phyloP scores from a whole-genome alignment of 306 rosid species.

The Gillenia trifoliata region DNA sequence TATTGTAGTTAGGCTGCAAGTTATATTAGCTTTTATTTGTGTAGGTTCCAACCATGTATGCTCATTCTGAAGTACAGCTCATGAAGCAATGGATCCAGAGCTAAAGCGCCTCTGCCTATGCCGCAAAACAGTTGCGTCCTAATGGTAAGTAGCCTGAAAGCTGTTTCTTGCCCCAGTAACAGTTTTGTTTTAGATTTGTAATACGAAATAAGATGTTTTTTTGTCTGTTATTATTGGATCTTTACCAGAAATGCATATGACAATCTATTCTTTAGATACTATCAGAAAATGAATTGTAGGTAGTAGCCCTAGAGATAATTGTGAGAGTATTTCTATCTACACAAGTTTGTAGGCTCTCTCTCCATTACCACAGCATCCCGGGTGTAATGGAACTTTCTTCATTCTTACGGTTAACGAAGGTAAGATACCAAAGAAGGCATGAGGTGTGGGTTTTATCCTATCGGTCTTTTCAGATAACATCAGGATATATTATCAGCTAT shows the following conservation, averaged over 20 bases:
- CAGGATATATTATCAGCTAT: not conserved
- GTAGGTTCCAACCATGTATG: conserved; percentile 90
- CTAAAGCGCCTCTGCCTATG: conserved; percentile 68
- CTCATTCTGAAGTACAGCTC: conserved; percentile 83
- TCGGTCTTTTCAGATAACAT: not conserved
- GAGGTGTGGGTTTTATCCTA: no score
- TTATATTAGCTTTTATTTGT: conserved; percentile 22
- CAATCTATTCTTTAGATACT: not conserved
- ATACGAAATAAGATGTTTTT: not conserved
- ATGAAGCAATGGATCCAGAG: conserved; percentile 73
- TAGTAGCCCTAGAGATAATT: not conserved
- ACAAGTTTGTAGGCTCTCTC: not conserved
- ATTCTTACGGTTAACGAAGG: not conserved
- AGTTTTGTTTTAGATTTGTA: not conserved
- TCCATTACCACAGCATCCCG: not conserved
- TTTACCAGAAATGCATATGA: not conserved
- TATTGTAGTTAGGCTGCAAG: conserved; percentile 4
- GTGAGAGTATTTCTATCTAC: not conserved
- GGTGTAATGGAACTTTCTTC: not conserved
- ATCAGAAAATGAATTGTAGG: not conserved
- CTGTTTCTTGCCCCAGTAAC: not conserved
- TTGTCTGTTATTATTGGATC: not conserved
- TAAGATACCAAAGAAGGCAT: not conserved
- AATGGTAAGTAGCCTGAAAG: conserved; percentile 57
- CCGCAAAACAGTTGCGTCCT: conserved; percentile 88